Evolutionary conservation across 2,329 filamentous ascomycete genomes (phyloP), one percentile per base, ranked within the genome.

Genomic region (Aspergillus sp.): DNA sequence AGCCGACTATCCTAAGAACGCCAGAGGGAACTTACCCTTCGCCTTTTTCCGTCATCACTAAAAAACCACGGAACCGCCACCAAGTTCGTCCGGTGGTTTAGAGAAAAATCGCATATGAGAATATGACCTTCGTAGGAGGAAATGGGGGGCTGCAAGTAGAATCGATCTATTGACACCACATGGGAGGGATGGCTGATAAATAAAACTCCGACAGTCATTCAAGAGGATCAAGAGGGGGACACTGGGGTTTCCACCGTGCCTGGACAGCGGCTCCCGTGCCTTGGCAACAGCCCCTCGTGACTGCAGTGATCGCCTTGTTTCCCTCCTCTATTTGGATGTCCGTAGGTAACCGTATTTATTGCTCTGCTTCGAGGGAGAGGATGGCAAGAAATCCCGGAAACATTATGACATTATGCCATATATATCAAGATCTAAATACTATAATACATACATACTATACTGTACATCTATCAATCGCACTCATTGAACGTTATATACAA

Each of bases 1-100:
- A 58, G 56, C 29, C 24, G 45, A 39, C 54, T 57, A 52, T 51
- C 50, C 42, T 32, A 56, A 39, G n/a, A 56, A 16, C 49, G 45
- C 29, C 45, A 49, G 49, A 36, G 36, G 36, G 32, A 57, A 67
- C 69, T 70, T 63, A 73, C 71, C 70, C 67, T 70, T 69, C 68
- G 54, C 59, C 60, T 63, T 66, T 72, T 57, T 73, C 71, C 59
- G 64, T 65, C 71, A 74, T 74, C 55, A 61, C 63, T 63, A 36
- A 24, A 51, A 59, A 57, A 54, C 52, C 56, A 54, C 58, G 46
- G 52, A 32, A 20, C 29, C n/a, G 22, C 50, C 49, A 18, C 24
- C 39, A 14, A 29, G 36, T n/a, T 56, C 16, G 16, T n/a, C 24
- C 16, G 52, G 24, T 42, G 18, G 22, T 26, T 14, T 24, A 14